Conservation (phyloP, 2,329 filamentous ascomycete species). For the Aspergillus costaricaensis region DNA sequence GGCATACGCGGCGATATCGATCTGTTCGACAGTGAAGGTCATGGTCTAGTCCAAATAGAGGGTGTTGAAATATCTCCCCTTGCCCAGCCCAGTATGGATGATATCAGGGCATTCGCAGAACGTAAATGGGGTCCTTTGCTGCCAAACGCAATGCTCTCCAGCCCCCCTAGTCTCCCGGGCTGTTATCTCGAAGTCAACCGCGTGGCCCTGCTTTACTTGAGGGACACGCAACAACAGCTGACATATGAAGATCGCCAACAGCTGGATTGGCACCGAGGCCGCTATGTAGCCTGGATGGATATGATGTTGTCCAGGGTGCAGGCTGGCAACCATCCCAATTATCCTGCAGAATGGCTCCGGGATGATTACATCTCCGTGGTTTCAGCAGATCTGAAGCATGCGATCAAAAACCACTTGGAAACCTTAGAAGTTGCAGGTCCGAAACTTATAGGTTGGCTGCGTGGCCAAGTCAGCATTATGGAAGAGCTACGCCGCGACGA, state of each 20-base stretch:
- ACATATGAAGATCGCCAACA: neutral
- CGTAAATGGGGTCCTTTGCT: slow-evolving; percentile 1
- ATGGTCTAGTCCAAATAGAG: slow-evolving; percentile 6
- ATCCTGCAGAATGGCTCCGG: neutral
- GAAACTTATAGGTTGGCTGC: slow-evolving; percentile 1
- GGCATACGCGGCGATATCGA: slow-evolving; percentile 7
- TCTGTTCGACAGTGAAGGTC: neutral
- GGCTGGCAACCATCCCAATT: neutral
- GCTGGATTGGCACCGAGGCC: neutral
- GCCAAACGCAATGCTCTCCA: neutral
- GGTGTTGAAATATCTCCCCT: neutral
- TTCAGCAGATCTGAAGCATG: neutral
- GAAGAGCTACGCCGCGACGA: slow-evolving; percentile 1
- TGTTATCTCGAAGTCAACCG: neutral
- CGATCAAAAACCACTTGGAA: neutral
- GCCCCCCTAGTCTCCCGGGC: neutral
- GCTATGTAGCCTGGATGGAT: slow-evolving; percentile 11
- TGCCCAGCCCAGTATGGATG: neutral
- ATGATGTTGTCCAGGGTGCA: neutral
- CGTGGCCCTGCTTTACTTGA: neutral
- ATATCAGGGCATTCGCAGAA: neutral
- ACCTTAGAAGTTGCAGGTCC: neutral
- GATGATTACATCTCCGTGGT: neutral
- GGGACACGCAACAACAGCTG: neutral
- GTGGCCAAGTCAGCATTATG: neutral